Evolutionary conservation across 2,329 filamentous ascomycete genomes (phyloP), one percentile per base, ranked within the genome.

Genomic region (Ampelomyces quisqualis): DNA sequence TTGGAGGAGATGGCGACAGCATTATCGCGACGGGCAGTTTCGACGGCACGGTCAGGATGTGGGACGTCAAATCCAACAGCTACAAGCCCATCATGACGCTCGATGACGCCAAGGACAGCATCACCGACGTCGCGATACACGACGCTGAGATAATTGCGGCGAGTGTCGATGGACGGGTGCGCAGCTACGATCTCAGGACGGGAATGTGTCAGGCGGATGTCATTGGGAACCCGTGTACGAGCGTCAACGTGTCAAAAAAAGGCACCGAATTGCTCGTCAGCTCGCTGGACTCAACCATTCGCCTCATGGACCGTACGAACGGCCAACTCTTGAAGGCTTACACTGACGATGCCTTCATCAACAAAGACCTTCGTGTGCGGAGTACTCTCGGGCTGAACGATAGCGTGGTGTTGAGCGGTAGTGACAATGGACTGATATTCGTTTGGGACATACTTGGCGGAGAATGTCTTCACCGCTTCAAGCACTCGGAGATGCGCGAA

Each of bases 371-470:
- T 47, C 76, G 89, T n/a, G 76, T 94, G 21, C 82, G 89, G 66
- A 84, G 84, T 26, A 76, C 87, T 4, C 73, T 96, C 40, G 90
- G 88, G 1, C 77, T 81, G 20, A 82, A 79, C 49, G 91, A 95
- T 68, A 83, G 80, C 45, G 84, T 85, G 34, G 88, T 93, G 1
- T 59, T 96, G 3, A 86, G 82, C 35, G 91, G 91, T 6, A 89
- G 90, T 58, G 90, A 96, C 68, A 74, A 85, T 46, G 86, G 86
- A 2, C 75, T 76, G 57, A 69, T 90, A 6, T 84, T 84, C 73
- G 88, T 82, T 1, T 97, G 91, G 91, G 90, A 96, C 70, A 72
- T 95, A 14, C 65, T 95, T 39, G 85, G 78, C 5, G 90, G 88
- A 1, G 79, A 82, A 39, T 64, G 86, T 35, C 74, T 81, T 43